These are phyloP conservation scores for Agaricales sp. DNA, from an alignment of 1,284 basidiomycete species.

Conservation along the genomic window DNA sequence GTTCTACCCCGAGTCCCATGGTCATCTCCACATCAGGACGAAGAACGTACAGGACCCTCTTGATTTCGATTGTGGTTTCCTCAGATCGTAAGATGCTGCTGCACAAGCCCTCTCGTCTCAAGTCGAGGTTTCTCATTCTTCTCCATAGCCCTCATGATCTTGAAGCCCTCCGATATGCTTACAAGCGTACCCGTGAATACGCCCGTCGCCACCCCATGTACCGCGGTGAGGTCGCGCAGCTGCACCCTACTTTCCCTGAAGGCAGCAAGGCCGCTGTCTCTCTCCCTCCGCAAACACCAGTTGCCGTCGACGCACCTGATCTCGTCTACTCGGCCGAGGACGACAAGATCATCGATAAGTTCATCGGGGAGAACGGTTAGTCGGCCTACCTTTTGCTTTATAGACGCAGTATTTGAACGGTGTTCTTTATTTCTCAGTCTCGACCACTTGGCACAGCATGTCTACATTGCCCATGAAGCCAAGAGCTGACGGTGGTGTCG, in stretches of 20 bases:
- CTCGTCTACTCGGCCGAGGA: conserved; percentile 32
- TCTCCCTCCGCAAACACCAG: conserved; percentile 22
- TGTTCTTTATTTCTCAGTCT: conserved; percentile 24
- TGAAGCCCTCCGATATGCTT: conserved; percentile 38
- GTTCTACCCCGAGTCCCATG: conserved; percentile 24
- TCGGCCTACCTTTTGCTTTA: background rate
- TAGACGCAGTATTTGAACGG: conserved; percentile 17
- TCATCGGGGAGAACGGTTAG: conserved; percentile 14
- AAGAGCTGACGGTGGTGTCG: conserved; percentile 12
- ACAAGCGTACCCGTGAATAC: conserved; percentile 48
- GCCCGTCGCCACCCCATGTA: conserved; percentile 45
- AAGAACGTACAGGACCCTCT: conserved; percentile 18
- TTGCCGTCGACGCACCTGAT: conserved; percentile 21
- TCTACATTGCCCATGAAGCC: conserved; percentile 15
- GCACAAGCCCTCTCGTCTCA: background rate
- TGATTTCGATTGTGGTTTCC: conserved; percentile 23
- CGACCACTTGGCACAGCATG: conserved; percentile 17
- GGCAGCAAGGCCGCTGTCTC: background rate
- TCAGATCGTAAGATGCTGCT: conserved; percentile 12
- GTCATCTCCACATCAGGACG: conserved; percentile 27
- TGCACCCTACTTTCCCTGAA: conserved; percentile 39
- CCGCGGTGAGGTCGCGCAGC: conserved; percentile 29
- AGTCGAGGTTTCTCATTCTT: background rate
- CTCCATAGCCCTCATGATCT: conserved; percentile 29
- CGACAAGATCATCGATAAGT: conserved; percentile 25